Percentiles rank a stretch among this genome's conserved stretches.
phyloP scores from a whole-genome alignment of 1,139 yeast genomes.

The Casaregolazyma lundiana region DNA sequence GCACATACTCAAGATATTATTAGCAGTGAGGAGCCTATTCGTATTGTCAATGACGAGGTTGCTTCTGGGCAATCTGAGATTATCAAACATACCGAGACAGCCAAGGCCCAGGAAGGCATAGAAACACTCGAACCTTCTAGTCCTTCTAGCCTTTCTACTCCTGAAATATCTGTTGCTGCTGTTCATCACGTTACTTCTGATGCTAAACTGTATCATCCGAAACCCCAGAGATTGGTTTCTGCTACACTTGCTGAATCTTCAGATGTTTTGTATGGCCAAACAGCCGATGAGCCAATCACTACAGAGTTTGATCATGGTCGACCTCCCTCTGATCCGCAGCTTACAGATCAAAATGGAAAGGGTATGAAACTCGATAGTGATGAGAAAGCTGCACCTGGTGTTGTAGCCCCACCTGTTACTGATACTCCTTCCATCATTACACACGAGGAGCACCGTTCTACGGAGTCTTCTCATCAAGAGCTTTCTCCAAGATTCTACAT shows the following conservation, averaged over 20 bases:
- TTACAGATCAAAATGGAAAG: not conserved
- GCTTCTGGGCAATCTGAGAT: not conserved
- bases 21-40: conserved; percentile 8
- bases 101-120: not conserved
- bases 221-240: conserved; percentile 23
- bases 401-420: not conserved
- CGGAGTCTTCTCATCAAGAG: not conserved
- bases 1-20: conserved; percentile 3
- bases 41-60: conserved; percentile 1
- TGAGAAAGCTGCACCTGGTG: not conserved
- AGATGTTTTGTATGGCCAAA: conserved; percentile 6
- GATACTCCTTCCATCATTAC: not conserved
- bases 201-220: conserved; percentile 23
- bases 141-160: not conserved
- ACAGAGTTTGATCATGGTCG: not conserved
- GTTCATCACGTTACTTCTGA: conserved; percentile 6
- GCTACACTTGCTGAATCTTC: conserved; percentile 14
- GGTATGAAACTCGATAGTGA: no score
- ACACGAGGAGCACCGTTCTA: not conserved
- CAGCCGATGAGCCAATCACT: conserved; percentile 5
- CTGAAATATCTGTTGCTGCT: not conserved
- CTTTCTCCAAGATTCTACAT: not conserved
- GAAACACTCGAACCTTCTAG: no score
- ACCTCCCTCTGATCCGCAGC: not conserved
- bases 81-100: not conserved